phyloP scores from a whole-genome alignment of 495 filamentous ascomycete species.

The Xylaria palmicola region DNA sequence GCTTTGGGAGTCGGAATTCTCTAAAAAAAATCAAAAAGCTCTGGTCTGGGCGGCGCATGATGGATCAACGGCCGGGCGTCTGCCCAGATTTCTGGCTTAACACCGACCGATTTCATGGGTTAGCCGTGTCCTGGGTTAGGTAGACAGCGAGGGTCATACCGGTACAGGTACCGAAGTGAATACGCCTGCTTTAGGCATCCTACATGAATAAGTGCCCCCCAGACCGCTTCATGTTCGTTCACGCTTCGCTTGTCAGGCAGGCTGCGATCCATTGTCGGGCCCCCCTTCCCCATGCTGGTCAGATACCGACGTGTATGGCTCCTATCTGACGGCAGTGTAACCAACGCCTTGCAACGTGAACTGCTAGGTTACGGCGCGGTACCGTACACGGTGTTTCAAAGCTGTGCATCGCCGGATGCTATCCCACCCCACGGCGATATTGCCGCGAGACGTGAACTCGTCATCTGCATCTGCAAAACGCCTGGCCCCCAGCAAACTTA shows the following conservation, averaged over 20 bases:
- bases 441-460: background rate
- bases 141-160: background rate
- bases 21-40: background rate
- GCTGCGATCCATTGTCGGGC: background rate
- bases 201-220: background rate
- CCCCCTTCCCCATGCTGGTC: background rate
- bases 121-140: background rate
- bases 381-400: no score
- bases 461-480: no score
- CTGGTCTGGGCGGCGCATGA: background rate
- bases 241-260: background rate
- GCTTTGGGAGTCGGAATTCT: background rate
- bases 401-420: background rate
- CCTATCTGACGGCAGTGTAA: no score
- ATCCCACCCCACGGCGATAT: background rate
- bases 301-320: no score
- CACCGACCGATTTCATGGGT: background rate
- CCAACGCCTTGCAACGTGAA: background rate
- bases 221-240: background rate
- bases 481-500: no score
- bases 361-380: background rate
- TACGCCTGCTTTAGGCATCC: background rate
- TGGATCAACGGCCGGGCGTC: slow-evolving; percentile 11
- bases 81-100: slow-evolving; percentile 7
- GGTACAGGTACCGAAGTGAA: background rate